Evolutionary conservation across 352 stramenopile genomes (phyloP).

Genomic region (Phytophthora colocasiae): DNA sequence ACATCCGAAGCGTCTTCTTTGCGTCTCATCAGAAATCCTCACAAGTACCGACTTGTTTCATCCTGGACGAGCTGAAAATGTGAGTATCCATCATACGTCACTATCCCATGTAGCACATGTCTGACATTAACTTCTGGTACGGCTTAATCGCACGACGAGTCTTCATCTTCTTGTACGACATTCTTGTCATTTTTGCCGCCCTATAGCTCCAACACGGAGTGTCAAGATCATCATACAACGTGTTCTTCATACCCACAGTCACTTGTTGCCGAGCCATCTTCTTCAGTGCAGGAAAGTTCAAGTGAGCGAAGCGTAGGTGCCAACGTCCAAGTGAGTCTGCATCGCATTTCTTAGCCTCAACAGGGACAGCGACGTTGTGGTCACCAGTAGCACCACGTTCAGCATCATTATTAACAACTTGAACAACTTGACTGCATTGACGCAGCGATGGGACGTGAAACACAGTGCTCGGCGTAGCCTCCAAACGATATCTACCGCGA

Average conservation of each 20-base stretch:
- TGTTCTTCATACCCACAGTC: neutral
- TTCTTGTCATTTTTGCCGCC: neutral
- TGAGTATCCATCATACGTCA: neutral
- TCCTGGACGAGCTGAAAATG: slow-evolving; percentile 10
- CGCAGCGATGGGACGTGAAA: neutral
- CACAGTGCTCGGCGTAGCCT: neutral
- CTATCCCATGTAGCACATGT: slow-evolving; percentile 2
- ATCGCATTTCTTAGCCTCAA: neutral
- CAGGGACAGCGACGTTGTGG: no score
- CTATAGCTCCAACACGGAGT: neutral
- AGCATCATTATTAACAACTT: slow-evolving; percentile 2
- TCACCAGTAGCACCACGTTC: neutral
- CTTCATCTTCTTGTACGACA: slow-evolving; percentile 1
- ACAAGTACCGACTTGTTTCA: slow-evolving; percentile 5
- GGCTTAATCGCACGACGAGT: neutral
- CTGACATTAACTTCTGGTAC: neutral
- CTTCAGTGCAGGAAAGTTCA: slow-evolving; percentile 6
- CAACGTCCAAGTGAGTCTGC: slow-evolving; percentile 1
- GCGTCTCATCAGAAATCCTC: neutral
- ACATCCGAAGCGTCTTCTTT: slow-evolving; percentile 1
- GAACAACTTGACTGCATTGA: neutral
- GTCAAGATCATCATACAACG: neutral
- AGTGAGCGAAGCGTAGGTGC: slow-evolving; percentile 9
- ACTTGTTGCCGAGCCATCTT: slow-evolving; percentile 6
- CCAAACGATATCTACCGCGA: slow-evolving; percentile 8